Evolutionary conservation across 176 grass and related monocot species (phyloP).

Genomic region (Phragmites australis): DNA sequence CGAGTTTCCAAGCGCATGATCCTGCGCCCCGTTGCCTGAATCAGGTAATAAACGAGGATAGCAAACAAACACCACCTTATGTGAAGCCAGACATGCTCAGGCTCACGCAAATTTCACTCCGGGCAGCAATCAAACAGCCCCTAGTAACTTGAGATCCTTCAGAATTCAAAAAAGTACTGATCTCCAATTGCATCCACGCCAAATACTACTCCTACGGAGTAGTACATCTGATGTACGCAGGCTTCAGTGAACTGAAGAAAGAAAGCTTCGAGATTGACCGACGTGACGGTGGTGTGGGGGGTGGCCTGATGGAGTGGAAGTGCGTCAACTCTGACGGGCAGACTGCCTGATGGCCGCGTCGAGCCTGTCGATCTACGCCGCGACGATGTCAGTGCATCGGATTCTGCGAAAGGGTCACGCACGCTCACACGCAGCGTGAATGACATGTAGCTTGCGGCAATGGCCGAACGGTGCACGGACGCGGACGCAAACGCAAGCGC

Average conservation of each 20-base stretch:
- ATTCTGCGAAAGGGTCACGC: constrained; percentile 1
- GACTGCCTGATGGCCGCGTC: constrained; percentile 29
- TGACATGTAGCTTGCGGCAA: constrained; percentile 43
- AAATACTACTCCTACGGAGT: too few relatives aligned
- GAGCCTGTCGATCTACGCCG: constrained; percentile 37
- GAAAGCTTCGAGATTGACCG: background rate
- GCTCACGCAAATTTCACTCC: too few relatives aligned
- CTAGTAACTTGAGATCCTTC: too few relatives aligned
- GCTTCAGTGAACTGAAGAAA: background rate
- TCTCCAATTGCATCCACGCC: constrained; percentile 12
- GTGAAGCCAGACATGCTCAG: too few relatives aligned
- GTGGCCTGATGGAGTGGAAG: background rate
- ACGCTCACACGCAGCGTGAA: background rate
- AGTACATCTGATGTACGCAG: background rate
- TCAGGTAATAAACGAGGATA: too few relatives aligned
- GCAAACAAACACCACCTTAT: too few relatives aligned
- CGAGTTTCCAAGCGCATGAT: too few relatives aligned
- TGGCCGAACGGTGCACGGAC: constrained; percentile 13
- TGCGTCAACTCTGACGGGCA: constrained; percentile 35
- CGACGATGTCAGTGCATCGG: background rate
- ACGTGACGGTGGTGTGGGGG: constrained; percentile 17
- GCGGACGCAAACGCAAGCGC: constrained; percentile 17
- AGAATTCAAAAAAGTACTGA: background rate
- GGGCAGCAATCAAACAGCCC: too few relatives aligned
- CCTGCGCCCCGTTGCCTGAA: too few relatives aligned